Conservation (phyloP, 2,329 filamentous ascomycete genomes). For the Hypoxylon sp. region DNA sequence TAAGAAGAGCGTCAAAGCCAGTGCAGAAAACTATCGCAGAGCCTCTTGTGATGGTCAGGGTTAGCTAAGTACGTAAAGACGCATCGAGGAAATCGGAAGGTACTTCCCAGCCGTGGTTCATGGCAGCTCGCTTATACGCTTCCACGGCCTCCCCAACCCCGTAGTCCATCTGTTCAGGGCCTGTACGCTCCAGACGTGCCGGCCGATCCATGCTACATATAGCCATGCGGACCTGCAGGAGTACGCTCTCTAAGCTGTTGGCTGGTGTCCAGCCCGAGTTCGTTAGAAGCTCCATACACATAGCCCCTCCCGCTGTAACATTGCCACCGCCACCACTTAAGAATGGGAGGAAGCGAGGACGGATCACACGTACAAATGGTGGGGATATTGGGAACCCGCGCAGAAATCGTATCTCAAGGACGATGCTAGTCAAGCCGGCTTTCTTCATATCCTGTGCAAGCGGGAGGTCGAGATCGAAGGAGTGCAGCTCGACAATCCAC, state of each 20-base stretch:
- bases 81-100: constrained; percentile 71
- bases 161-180: constrained; percentile 66
- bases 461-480: constrained; percentile 78
- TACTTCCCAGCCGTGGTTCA: constrained; percentile 79
- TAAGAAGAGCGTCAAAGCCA: not conserved
- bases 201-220: constrained; percentile 80
- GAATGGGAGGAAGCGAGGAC: constrained; percentile 83
- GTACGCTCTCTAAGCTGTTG: constrained; percentile 80
- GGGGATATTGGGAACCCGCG: constrained; percentile 82
- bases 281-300: constrained; percentile 88
- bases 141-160: constrained; percentile 77
- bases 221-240: constrained; percentile 85
- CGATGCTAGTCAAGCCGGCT: constrained; percentile 73
- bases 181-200: constrained; percentile 71
- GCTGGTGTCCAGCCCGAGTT: constrained; percentile 85
- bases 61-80: constrained; percentile 6
- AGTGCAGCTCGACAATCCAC: constrained; percentile 92
- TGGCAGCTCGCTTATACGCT: constrained; percentile 79
- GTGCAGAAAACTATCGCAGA: not conserved
- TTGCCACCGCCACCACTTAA: constrained; percentile 83
- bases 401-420: constrained; percentile 87
- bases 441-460: constrained; percentile 81
- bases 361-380: constrained; percentile 86
- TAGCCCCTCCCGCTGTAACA: constrained; percentile 85
- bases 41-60: not conserved